A percentile compares a stretch with the other conserved stretches of the same genome.
Conservation (phyloP, 768 basidiomycete species). For the Lactarius hengduanensis region DNA sequence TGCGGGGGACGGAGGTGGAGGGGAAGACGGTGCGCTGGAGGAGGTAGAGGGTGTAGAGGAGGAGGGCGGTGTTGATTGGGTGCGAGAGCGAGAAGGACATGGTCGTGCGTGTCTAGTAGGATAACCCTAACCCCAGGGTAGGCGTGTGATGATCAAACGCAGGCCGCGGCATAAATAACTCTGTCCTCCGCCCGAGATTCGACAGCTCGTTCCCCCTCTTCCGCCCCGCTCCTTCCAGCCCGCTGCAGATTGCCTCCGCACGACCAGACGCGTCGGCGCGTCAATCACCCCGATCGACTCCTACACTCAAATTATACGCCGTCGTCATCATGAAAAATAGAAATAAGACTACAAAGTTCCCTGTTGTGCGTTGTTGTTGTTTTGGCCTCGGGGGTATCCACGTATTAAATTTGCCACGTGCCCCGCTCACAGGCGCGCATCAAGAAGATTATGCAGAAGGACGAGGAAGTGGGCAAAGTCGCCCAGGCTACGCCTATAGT, state of each 20-base stretch:
- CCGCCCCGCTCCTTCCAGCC: not conserved
- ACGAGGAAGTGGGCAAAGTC: conserved; percentile 98
- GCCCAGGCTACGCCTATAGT: conserved; percentile 95
- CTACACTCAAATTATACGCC: not conserved
- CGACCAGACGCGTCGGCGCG: not conserved
- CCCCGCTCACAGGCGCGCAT: conserved; percentile 72
- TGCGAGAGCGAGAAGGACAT: conserved; percentile 54
- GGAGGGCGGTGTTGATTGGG: conserved; percentile 75
- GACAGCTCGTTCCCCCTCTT: not conserved
- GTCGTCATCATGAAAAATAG: conserved; percentile 72
- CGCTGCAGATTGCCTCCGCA: not conserved
- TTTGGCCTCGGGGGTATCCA: not conserved
- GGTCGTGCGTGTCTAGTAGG: not conserved
- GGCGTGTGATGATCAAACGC: not conserved
- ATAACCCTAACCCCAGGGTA: not conserved
- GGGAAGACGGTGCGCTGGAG: conserved; percentile 75
- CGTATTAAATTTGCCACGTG: not conserved
- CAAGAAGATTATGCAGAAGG: conserved; percentile 99
- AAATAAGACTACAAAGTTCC: conserved; percentile 89
- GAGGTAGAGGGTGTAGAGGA: conserved; percentile 76
- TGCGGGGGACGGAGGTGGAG: conserved; percentile 47
- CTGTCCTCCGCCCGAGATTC: not conserved
- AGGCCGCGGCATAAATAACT: conserved; percentile 1
- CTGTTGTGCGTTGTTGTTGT: conserved; percentile 60
- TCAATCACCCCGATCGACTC: not conserved